A percentile compares a stretch with the other conserved stretches of the same genome.
Conservation (phyloP, 352 stramenopile species). For the Albugo candida region DNA sequence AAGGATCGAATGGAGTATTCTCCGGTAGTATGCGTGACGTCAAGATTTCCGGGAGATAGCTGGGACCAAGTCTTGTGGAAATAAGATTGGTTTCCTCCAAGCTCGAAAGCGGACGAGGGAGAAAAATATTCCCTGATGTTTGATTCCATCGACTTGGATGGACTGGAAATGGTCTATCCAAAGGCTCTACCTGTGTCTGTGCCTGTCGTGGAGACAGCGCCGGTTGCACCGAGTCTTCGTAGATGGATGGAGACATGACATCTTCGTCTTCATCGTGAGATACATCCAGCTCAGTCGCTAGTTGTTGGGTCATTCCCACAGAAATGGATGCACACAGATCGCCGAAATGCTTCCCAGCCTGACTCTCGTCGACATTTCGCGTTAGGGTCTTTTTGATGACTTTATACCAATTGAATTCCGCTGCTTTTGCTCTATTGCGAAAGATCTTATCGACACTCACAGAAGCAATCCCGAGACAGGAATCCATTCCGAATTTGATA, state of each 20-base stretch:
- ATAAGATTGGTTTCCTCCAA: too few species aligned
- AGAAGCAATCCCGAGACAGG: constrained; percentile 60
- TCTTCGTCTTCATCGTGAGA: constrained; percentile 17
- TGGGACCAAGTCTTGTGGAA: too few species aligned
- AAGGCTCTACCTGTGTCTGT: too few species aligned
- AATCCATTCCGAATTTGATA: constrained; percentile 67
- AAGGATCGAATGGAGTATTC: too few species aligned
- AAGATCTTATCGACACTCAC: constrained; percentile 68
- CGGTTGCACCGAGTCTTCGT: constrained; percentile 10
- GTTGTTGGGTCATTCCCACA: constrained; percentile 62
- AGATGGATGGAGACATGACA: constrained; percentile 9
- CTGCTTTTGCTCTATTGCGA: constrained; percentile 47
- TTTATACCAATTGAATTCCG: constrained; percentile 78
- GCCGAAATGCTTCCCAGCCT: constrained; percentile 27
- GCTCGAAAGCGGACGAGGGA: too few species aligned
- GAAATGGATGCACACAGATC: constrained; percentile 65
- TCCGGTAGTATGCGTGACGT: too few species aligned
- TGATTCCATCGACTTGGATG: too few species aligned
- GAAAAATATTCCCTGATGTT: too few species aligned
- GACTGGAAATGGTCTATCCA: too few species aligned
- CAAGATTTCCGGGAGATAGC: too few species aligned
- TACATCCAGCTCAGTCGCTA: constrained; percentile 42
- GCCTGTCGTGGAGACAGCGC: constrained; percentile 15
- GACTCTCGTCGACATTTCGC: constrained; percentile 22
- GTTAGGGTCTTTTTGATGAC: constrained; percentile 59